Percentiles rank a stretch among this genome's conserved stretches.
Evolutionary conservation across 176 grass and related monocot genomes (phyloP).

Genomic region (Pontederia paniculata): DNA sequence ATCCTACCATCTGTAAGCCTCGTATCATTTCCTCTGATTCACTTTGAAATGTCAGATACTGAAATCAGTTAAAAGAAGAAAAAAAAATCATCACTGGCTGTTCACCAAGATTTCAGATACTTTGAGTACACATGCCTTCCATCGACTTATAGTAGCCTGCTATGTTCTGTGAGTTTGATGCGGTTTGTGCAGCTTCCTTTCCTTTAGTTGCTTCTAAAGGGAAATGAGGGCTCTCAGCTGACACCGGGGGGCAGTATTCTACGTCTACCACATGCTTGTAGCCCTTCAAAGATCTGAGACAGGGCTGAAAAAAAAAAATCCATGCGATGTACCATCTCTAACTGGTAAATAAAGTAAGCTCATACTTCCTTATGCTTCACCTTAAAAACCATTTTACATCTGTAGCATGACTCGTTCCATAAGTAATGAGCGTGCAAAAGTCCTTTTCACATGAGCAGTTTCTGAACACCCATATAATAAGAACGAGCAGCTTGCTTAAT

Average conservation of each 20-base stretch:
- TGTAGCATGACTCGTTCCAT: too few species aligned
- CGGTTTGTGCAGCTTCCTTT: constrained; percentile 52
- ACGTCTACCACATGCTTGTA: constrained; percentile 74
- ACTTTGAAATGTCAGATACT: constrained; percentile 13
- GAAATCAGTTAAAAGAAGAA: neutral
- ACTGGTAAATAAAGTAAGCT: too few species aligned
- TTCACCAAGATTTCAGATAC: neutral
- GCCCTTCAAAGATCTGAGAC: constrained; percentile 35
- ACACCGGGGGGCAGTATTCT: constrained; percentile 45
- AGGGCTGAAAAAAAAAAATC: constrained; percentile 51
- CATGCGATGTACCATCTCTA: too few species aligned
- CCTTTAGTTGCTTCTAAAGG: constrained; percentile 46
- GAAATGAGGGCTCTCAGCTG: constrained; percentile 47
- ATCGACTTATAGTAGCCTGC: constrained; percentile 60
- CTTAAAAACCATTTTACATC: too few species aligned
- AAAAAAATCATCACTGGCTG: neutral
- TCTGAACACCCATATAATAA: too few species aligned
- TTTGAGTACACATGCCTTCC: constrained; percentile 34
- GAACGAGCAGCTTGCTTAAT: too few species aligned
- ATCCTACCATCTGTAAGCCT: constrained; percentile 71
- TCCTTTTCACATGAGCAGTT: too few species aligned
- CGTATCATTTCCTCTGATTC: constrained; percentile 76
- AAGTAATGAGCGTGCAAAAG: too few species aligned
- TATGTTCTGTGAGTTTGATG: constrained; percentile 50
- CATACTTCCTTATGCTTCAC: too few species aligned